phyloP scores from a whole-genome alignment of 2,329 filamentous ascomycete genomes.

The Nemania bipapillata region DNA sequence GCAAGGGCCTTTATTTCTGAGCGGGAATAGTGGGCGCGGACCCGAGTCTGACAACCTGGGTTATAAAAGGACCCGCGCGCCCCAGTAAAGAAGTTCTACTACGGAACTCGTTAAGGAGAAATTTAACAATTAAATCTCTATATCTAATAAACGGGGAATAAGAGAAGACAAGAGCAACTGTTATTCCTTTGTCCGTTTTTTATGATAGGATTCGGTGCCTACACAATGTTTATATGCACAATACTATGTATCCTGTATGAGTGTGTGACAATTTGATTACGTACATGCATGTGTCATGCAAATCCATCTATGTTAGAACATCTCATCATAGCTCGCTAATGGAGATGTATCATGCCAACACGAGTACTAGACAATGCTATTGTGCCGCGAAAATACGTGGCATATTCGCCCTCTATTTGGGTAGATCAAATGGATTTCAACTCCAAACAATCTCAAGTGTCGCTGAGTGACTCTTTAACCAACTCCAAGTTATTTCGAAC shows the following conservation, averaged over 20 bases:
- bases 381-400: background rate
- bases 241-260: no score
- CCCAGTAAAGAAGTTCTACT: no score
- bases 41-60: background rate
- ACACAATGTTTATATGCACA: background rate
- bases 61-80: slow-evolving; percentile 13
- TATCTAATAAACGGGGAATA: background rate
- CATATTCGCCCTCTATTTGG: background rate
- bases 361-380: background rate
- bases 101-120: no score
- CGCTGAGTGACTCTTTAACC: background rate
- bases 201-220: background rate
- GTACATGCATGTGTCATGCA: no score
- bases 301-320: no score
- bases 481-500: background rate
- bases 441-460: background rate
- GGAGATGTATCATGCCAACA: background rate
- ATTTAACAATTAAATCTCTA: background rate
- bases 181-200: background rate
- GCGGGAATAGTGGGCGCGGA: background rate
- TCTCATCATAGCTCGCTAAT: no score
- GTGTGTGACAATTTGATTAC: no score
- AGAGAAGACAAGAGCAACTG: background rate
- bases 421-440: background rate
- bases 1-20: background rate